Base-by-base conservation (phyloP, 805 yeast genomes). In the Sungouiella thailandica region DNA sequence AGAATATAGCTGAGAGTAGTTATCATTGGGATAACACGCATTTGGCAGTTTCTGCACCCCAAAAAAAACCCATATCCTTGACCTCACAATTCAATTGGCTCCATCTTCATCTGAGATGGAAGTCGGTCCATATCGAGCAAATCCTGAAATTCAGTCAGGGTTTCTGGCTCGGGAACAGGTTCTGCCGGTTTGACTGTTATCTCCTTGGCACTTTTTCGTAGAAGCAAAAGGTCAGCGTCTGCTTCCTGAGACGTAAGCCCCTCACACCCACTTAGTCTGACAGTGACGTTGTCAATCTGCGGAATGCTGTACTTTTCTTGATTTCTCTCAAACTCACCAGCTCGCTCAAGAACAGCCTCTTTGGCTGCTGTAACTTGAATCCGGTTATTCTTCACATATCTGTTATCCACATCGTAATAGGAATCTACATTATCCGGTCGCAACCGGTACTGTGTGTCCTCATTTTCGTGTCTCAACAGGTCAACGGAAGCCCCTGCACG, bases 321-420 rank as follows among this genome's bases (percentile, higher is more conserved):
- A 2, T 29, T 34, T 10, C 22, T 32, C 10, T 25, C 25, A 23
- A 41, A 46, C 6, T 19, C 17, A 7, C 20, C 26, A n/a, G 24
- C 16, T 9, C 32, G 8, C 2, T 32, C 31, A n/a, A 41, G 38
- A 7, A 31, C 40, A 3, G 23, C 37, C 3, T 26, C 39, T 30
- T 55, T 60, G 25, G 55, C 52, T 35, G 53, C 51, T 9, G 68
- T 55, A 19, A 58, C 36, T 37, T 63, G 68, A 6, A 61, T 39
- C 28, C 49, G 49, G 40, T 62, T 60, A 31, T 53, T 58, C 23
- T 50, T 52, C 28, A 41, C 23, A 32, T 51, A 53, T n/a, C 30
- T 35, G 31, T 56, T 55, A 28, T 46, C 50, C 19, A 46, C 38
- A 16, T 47, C 50, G 32, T 50, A 47, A 34, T 36, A 43, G 23